Evolutionary conservation across 1,284 basidiomycete genomes (phyloP).

Genomic region (Cutaneotrichosporon spelunceum): DNA sequence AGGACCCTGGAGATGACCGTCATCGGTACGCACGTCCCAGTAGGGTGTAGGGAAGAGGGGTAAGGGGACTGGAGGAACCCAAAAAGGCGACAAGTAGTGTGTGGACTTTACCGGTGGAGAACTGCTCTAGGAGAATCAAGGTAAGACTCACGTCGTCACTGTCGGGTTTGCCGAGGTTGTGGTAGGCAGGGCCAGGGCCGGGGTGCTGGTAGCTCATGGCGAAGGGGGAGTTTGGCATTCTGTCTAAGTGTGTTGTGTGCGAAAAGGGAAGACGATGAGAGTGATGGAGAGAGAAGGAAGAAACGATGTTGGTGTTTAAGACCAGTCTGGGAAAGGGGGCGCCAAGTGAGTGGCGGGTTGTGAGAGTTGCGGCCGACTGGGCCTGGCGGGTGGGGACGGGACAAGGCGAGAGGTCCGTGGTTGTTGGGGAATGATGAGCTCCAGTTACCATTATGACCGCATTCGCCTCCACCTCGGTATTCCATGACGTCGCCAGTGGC

Average conservation of each 20-base stretch:
- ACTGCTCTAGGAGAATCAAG: background rate
- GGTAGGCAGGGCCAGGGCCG: background rate
- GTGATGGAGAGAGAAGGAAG: background rate
- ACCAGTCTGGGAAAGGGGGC: no score
- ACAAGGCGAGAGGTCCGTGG: no score
- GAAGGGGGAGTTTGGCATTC: background rate
- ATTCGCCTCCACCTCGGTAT: background rate
- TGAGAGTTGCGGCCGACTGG: no score
- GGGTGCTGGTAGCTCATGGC: constrained; percentile 1
- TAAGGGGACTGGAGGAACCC: no score
- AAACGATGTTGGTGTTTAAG: no score
- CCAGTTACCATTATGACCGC: background rate
- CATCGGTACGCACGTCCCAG: no score
- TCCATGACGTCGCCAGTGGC: background rate
- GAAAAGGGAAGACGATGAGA: background rate
- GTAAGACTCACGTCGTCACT: background rate
- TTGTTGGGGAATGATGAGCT: no score
- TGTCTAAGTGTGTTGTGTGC: background rate
- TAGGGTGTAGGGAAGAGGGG: no score
- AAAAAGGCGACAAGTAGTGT: no score
- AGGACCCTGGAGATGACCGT: no score
- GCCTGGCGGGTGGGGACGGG: no score
- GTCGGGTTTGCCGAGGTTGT: background rate
- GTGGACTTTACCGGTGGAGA: background rate
- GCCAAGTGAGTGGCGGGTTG: background rate